Percentiles rank a stretch among this genome's conserved stretches.
phyloP scores from a whole-genome alignment of 768 basidiomycete genomes.

The Thelephora ganbajun region DNA sequence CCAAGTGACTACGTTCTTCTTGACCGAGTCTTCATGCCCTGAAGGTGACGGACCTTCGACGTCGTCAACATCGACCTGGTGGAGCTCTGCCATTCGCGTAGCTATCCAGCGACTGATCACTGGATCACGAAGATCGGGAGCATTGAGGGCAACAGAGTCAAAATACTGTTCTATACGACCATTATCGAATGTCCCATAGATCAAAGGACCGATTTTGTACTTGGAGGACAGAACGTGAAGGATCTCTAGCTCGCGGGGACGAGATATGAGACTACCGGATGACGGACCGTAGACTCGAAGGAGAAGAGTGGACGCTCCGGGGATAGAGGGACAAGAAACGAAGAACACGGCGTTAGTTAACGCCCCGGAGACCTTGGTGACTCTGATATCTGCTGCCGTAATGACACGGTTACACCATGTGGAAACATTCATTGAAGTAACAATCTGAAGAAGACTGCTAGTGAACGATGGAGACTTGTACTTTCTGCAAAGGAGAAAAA shows the following conservation, averaged over 20 bases:
- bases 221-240: slow-evolving; percentile 81
- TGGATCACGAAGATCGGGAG: slow-evolving; percentile 66
- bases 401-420: slow-evolving; percentile 41
- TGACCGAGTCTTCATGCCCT: slow-evolving; percentile 43
- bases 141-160: slow-evolving; percentile 67
- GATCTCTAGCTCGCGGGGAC: slow-evolving; percentile 72
- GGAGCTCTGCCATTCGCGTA: slow-evolving; percentile 91
- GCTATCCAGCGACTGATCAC: slow-evolving; percentile 75
- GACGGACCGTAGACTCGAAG: slow-evolving; percentile 89
- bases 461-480: slow-evolving; percentile 49
- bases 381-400: slow-evolving; percentile 33
- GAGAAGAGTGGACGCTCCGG: slow-evolving; percentile 49
- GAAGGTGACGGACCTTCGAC: slow-evolving; percentile 35
- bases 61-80: slow-evolving; percentile 71
- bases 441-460: slow-evolving; percentile 36
- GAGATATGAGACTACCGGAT: slow-evolving; percentile 76
- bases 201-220: slow-evolving; percentile 80
- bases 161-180: slow-evolving; percentile 95
- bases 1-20: slow-evolving; percentile 63
- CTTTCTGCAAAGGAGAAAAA: slow-evolving; percentile 32
- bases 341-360: slow-evolving; percentile 97
- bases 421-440: slow-evolving; percentile 40
- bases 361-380: slow-evolving; percentile 80
- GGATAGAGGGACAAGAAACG: slow-evolving; percentile 54
- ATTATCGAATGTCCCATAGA: slow-evolving; percentile 92